Percentiles rank a stretch among this genome's conserved stretches.
phyloP scores from a whole-genome alignment of 2,329 filamentous ascomycete species.

The Phyllosticta citrichinensis region DNA sequence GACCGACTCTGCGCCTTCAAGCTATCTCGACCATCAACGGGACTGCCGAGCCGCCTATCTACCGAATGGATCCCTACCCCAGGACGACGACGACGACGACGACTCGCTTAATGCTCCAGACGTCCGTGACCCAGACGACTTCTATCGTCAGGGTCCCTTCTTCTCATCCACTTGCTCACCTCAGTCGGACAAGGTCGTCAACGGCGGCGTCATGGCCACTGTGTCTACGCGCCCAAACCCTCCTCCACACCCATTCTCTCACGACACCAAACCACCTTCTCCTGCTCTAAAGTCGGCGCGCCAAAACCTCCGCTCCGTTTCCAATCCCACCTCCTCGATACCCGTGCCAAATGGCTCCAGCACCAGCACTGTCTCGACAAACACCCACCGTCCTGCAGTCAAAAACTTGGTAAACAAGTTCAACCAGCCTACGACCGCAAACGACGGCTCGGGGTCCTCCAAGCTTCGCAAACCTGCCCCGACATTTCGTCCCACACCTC shows the following conservation, averaged over 20 bases:
- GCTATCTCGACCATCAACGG: constrained; percentile 1
- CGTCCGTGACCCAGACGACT: constrained; percentile 8
- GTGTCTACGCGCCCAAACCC: constrained; percentile 5
- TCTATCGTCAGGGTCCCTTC: constrained; percentile 8
- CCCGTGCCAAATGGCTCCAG: constrained; percentile 4
- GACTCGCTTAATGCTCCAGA: constrained; percentile 5
- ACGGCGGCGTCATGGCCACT: constrained; percentile 9
- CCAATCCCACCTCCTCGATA: constrained; percentile 5
- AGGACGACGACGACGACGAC: constrained; percentile 2
- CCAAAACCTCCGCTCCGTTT: constrained; percentile 10
- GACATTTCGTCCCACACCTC: constrained; percentile 17
- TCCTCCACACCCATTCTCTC: constrained; percentile 2
- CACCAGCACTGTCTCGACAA: neutral
- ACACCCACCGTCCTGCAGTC: constrained; percentile 21
- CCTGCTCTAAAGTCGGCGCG: constrained; percentile 6
- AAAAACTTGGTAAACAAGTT: constrained; percentile 28
- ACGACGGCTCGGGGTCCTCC: constrained; percentile 18
- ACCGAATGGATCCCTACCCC: constrained; percentile 8
- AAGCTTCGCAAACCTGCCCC: constrained; percentile 17
- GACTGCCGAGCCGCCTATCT: constrained; percentile 4
- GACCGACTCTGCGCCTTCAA: constrained; percentile 5
- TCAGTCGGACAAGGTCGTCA: constrained; percentile 8
- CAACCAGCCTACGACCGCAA: constrained; percentile 21
- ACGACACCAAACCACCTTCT: constrained; percentile 5
- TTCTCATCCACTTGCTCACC: constrained; percentile 1